Base-by-base conservation (phyloP, 2,329 filamentous ascomycete species). In the Fusarium napiforme region DNA sequence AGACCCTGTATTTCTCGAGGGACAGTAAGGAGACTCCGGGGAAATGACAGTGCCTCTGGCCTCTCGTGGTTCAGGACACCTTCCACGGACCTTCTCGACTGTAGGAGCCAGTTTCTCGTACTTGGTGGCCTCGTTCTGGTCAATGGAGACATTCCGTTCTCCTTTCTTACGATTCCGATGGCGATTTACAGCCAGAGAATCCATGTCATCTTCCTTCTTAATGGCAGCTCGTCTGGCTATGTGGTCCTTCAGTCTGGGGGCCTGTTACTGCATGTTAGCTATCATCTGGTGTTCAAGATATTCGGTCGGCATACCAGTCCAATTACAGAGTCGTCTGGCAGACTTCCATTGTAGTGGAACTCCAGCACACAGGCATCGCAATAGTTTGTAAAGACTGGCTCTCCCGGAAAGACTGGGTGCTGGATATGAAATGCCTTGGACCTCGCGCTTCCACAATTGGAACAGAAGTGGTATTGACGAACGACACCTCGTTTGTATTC, bases 401-500 rank as follows among this genome's bases (percentile, higher is more conserved):
- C 72, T 12, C 79, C 81, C 26, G 75, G 67, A 4, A 69, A 50
- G 16, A 71, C 63, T 7, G 76, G 73, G 37, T 79, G 62, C n/a
- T 73, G 46, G 6, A 37, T 56, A 45, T 86, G 84, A 49, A 83
- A 86, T 16, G 75, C 77, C 32, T 78, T 77, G 9, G 85, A 86
- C 47, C 85, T 80, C 10, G 82, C 75, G 28, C 78, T 80, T 28
- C 83, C 82, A 63, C 85, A 86, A 32, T 80, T 76, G 45, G 80
- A 83, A 75, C 86, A 88, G 26, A 86, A 82, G 60, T 85, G 84
- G 42, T 79, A 76, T 4, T 57, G 36, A 14, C 77, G 71, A 15
- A 75, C 68, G 37, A 78, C 53, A 4, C 75, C 77, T 32, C 73
- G 67, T 7, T 71, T 60, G 12, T 79, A 69, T 26, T 60, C 73